Percentiles rank a stretch among this genome's conserved stretches.
These are phyloP conservation scores for Mycothermus thermophilus DNA, from an alignment of 495 filamentous ascomycete genomes.

Conservation along the genomic window DNA sequence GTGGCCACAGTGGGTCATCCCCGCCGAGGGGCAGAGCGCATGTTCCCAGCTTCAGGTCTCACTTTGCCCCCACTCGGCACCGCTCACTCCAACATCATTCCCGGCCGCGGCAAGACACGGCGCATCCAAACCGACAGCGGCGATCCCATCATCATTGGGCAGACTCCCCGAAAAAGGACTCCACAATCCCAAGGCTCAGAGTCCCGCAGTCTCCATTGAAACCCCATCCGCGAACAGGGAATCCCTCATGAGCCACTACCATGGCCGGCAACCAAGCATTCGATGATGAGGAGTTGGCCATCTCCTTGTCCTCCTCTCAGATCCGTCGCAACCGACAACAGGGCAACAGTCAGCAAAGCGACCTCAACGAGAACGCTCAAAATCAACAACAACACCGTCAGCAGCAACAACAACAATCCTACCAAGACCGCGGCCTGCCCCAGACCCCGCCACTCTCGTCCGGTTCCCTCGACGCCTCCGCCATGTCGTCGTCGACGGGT, in stretches of 20 bases:
- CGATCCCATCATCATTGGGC: too few relatives aligned
- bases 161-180: too few relatives aligned
- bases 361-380: constrained; percentile 4
- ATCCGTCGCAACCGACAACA: constrained; percentile 38
- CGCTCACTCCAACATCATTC: too few relatives aligned
- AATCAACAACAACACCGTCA: background rate
- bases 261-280: constrained; percentile 41
- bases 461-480: constrained; percentile 18
- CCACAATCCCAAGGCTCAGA: too few relatives aligned
- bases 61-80: too few relatives aligned
- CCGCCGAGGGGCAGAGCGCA: too few relatives aligned
- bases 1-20: too few relatives aligned
- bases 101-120: too few relatives aligned
- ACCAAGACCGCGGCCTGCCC: too few relatives aligned
- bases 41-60: too few relatives aligned
- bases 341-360: constrained; percentile 19
- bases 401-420: too few relatives aligned
- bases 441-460: constrained; percentile 8
- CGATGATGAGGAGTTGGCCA: constrained; percentile 86
- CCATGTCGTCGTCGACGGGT: constrained; percentile 12
- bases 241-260: background rate
- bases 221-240: background rate
- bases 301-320: constrained; percentile 58
- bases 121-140: too few relatives aligned
- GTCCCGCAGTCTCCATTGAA: background rate